Percentiles rank a stretch among this genome's conserved stretches.
Conservation (phyloP, 2,329 filamentous ascomycete species). For the Fusarium sp. region DNA sequence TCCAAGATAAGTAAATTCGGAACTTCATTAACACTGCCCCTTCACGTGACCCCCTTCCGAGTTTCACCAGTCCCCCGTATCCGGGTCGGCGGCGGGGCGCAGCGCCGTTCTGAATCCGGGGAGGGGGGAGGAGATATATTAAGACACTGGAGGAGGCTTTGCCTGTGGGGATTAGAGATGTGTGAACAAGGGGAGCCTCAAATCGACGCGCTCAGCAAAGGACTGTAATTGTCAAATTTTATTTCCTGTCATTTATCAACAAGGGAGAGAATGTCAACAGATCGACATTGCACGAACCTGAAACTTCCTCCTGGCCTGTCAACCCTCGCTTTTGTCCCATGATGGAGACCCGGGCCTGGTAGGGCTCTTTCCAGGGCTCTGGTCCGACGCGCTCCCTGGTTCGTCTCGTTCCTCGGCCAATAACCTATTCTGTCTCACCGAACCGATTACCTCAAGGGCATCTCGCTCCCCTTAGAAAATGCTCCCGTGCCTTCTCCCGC, state of each 20-base stretch:
- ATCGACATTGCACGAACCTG: neutral
- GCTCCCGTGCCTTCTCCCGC: neutral
- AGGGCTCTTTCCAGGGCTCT: neutral
- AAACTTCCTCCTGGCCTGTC: slow-evolving; percentile 1
- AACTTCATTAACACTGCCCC: neutral
- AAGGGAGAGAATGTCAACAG: slow-evolving; percentile 1
- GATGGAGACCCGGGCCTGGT: neutral
- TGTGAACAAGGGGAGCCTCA: neutral
- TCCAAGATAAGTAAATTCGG: neutral
- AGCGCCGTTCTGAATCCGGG: slow-evolving; percentile 13
- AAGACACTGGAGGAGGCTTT: slow-evolving; percentile 3
- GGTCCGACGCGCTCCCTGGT: neutral
- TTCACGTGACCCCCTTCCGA: neutral
- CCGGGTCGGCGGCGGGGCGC: slow-evolving; percentile 2
- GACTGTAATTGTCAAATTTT: neutral
- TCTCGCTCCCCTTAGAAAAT: neutral
- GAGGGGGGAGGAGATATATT: neutral
- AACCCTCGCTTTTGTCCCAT: neutral
- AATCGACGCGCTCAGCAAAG: neutral
- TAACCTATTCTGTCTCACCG: neutral
- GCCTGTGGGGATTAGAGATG: neutral
- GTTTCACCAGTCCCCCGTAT: slow-evolving; percentile 3
- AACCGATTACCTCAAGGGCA: neutral
- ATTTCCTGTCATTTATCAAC: neutral
- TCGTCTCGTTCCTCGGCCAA: neutral